These are phyloP conservation scores for Alternaria burnsii DNA, from an alignment of 2,329 filamentous ascomycete genomes.

Conservation along the genomic window DNA sequence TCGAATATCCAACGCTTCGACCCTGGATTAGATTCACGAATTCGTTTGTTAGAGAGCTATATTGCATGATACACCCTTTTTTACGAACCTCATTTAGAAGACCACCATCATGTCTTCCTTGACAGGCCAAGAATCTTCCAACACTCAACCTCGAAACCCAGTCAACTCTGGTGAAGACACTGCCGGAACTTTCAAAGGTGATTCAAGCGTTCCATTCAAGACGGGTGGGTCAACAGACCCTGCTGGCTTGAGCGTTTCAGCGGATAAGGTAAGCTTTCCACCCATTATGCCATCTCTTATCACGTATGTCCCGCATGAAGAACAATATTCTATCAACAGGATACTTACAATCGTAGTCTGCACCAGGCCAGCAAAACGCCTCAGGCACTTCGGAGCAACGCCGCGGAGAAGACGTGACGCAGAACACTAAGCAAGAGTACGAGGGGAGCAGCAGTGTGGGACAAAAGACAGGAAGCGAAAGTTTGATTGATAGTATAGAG, in stretches of 20 bases:
- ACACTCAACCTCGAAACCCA: slow-evolving; percentile 23
- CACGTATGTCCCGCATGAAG: background rate
- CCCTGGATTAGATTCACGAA: background rate
- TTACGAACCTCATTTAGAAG: background rate
- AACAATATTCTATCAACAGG: background rate
- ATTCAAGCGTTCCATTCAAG: slow-evolving; percentile 16
- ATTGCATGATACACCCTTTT: background rate
- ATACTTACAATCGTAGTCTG: background rate
- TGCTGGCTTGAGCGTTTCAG: slow-evolving; percentile 7
- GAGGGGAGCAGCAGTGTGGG: slow-evolving; percentile 10
- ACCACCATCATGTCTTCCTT: slow-evolving; percentile 20
- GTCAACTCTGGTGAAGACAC: slow-evolving; percentile 15
- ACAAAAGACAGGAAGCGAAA: slow-evolving; percentile 23
- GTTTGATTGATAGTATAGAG: slow-evolving; percentile 25
- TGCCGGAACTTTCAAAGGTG: slow-evolving; percentile 9
- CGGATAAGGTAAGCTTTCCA: slow-evolving; percentile 17
- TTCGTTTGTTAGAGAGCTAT: background rate
- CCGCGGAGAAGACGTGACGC: slow-evolving; percentile 17
- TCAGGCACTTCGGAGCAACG: slow-evolving; percentile 18
- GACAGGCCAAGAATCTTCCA: slow-evolving; percentile 24
- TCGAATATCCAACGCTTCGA: background rate
- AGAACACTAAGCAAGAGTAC: slow-evolving; percentile 11
- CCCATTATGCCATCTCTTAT: background rate
- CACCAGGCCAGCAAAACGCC: slow-evolving; percentile 18
- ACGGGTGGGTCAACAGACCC: slow-evolving; percentile 6